Evolutionary conservation across 2,329 filamentous ascomycete species (phyloP).

Genomic region (Teratosphaeria gauchensis): DNA sequence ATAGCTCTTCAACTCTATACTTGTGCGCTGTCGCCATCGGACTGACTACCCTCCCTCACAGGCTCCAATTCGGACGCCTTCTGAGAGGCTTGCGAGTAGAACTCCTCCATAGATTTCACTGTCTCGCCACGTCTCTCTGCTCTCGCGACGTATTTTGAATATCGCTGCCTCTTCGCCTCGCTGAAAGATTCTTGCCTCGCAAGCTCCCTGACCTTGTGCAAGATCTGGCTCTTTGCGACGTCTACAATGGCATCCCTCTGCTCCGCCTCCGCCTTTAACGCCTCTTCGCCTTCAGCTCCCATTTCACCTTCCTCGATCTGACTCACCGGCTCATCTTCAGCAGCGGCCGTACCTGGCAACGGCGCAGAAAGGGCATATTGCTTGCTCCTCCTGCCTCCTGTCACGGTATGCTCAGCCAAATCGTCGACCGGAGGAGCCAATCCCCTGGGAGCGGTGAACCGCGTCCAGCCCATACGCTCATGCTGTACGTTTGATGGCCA

Average conservation of each 20-base stretch:
- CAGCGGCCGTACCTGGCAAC: background rate
- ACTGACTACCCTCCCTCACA: background rate
- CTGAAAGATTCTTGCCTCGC: background rate
- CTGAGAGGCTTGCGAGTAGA: background rate
- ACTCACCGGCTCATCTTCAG: background rate
- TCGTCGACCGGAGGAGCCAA: background rate
- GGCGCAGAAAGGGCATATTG: background rate
- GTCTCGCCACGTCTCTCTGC: background rate
- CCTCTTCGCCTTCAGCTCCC: background rate
- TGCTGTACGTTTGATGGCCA: conserved; percentile 27
- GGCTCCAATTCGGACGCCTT: background rate
- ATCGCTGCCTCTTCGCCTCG: background rate
- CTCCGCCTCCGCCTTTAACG: background rate
- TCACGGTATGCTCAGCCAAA: background rate
- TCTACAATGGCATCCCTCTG: background rate
- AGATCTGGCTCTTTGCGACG: background rate
- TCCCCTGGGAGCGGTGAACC: conserved; percentile 12
- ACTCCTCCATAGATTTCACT: background rate
- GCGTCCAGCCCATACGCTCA: conserved; percentile 18
- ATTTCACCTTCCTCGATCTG: background rate
- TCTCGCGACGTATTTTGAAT: background rate
- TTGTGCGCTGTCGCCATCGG: background rate
- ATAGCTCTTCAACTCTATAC: background rate
- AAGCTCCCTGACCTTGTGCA: background rate
- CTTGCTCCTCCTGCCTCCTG: background rate